Base-by-base conservation (phyloP, 306 rosid genomes). In the Glycyrrhiza uralensis region DNA sequence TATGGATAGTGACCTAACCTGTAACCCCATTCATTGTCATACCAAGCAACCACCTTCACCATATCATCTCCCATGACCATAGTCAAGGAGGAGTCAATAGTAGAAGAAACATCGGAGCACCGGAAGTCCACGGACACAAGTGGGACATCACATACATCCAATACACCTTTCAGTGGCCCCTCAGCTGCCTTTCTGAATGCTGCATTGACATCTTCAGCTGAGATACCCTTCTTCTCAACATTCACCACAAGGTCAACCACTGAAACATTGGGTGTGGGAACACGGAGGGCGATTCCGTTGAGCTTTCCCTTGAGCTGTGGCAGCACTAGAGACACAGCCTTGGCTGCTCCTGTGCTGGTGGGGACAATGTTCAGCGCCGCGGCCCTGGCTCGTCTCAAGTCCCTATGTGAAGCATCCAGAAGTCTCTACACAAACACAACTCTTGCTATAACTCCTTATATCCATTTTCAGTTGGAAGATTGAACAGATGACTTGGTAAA, bases 51-150 rank as follows among this genome's bases (percentile, higher is more conserved):
- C 7, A 95, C 99, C 86, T 95, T 95, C 23, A 95, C 90, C 99
- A 95, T 95, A 67, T 95, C 99, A 73, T 91, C 99, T 24, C 99
- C 99, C 99, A 95, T 95, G 67, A 95, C 99, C 99, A 95, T 91
- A 51, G 96, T 91, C 45, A 95, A 64, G 57, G 99, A 95, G 19
- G 99, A 88, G 78, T 95, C 99, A 4, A 95, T 91, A 23, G 96
- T 95, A 76, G 96, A 73, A 47, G 99, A 95, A 51, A 89, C 99
- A 80, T 95, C 99, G 0, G 88, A 54, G 88, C 96, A 88, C 14
- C 91, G 74, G 88, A 95, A 95, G 86, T 95, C 99, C 5, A 88
- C 90, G 5, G 96, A 95, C 62, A 95, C 99, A 36, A 95, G 96
- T 29, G 99, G 99, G 67, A 84, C 56, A 74, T 95, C 99, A 23